Evolutionary conservation across 2,329 filamentous ascomycete species (phyloP), one percentile per base, ranked within the genome.

Genomic region (Alternaria sp.): DNA sequence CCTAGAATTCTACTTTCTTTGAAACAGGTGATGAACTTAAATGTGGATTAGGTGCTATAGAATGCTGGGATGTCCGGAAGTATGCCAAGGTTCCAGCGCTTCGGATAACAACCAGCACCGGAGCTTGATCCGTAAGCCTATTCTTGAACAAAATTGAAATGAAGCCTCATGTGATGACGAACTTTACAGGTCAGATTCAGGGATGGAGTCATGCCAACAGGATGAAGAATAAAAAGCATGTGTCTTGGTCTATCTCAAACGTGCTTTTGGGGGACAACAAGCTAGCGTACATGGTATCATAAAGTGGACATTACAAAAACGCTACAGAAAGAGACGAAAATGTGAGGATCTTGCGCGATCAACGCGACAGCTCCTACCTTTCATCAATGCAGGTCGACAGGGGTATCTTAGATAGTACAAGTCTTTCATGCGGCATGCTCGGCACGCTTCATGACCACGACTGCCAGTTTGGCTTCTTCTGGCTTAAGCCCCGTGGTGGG

Each of bases 401-500:
- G 34, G 39, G 39, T 42, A 42, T 24, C 11, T 42, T 42, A 20
- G 20, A 42, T 42, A 12, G 20, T 24, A 20, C 20, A 49, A 7
- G 14, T 7, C 20, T 20, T 32, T 11, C 32, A 36, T 7, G 32
- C 32, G 24, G 36, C 56, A 54, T 43, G 51, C 51, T 14, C 52
- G 30, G 16, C 24, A 51, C 12, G 22, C 38, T 49, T 60, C 46
- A 63, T 7, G 41, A 51, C 67, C 62, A 65, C 4, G 49, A 62
- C 22, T 66, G 61, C 66, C 63, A 66, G 6, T 44, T 48, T 18
- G 58, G 58, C 36, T 57, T 60, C 9, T 28, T 38, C 3, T 41
- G 42, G 28, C 43, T 64, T 44, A n/a, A 14, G 6, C 14, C 54
- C 4, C 47, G 36, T 22, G 54, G 18, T 26, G 58, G 61, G 18